Base-by-base conservation (phyloP, 176 grass and related monocot genomes). In the Stipa capillata region DNA sequence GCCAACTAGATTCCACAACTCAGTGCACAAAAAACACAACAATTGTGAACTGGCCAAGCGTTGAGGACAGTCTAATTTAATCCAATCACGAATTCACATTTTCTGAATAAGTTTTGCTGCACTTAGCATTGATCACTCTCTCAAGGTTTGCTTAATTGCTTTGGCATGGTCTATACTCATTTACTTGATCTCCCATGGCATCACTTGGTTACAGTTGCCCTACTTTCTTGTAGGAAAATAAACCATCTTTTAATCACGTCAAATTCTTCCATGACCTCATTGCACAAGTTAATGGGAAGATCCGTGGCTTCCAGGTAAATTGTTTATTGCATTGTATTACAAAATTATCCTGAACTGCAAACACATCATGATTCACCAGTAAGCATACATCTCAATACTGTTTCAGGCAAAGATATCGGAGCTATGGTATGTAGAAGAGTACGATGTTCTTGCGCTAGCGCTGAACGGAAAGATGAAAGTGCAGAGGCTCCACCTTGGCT, bases 391-490 rank as follows among this genome's bases (percentile, higher is more conserved):
- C 44, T 8, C 40, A 53, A 42, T 56, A 25, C 49, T 49, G 41
- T 85, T 87, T 87, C 85, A 97, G 93, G 93, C 68, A 1, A 82
- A 29, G 2, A 23, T 97, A 58, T 82, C 77, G 10, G 93, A 97
- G 67, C 88, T 97, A 35, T 97, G 93, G 93, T 97, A 85, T 31
- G 90, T 97, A 4, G 93, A 97, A 89, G 90, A 97, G 45, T 83
- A 91, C 27, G 90, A 97, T 89, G 88, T 97, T 37, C 79, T 97
- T 40, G 93, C 93, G 5, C 80, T 97, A 31, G 93, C 93, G 82
- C 50, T 97, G 40, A 86, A 97, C 44, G 93, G 90, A 71, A 85
- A 70, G 57, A 93, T 93, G 67, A 97, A 93, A 73, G 83, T 85
- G n/a, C 77, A 73, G 58, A 93, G 73, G 80, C 87, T 97, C 49